Evolutionary conservation across 2,329 filamentous ascomycete genomes (phyloP), one percentile per base, ranked within the genome.

Genomic region (Albifimbria verrucaria): DNA sequence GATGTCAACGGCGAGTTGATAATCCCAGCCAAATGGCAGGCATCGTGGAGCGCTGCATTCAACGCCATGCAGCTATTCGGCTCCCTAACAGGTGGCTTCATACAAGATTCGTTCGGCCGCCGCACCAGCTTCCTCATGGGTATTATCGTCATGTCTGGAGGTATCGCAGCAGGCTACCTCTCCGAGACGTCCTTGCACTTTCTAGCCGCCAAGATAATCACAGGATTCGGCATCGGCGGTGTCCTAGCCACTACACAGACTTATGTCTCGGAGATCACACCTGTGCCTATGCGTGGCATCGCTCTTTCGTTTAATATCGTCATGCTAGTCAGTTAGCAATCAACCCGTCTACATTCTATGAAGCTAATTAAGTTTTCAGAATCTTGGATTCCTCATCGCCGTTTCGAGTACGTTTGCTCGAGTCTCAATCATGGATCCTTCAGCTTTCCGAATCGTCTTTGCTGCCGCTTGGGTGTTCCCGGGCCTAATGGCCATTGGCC

Each of bases 11-110:
- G 57, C 44, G 26, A 32, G 18, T 52, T 56, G n/a, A 57, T 59
- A 7, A 60, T 62, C 22, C 58, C 60, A 7, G 60, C 60, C 48
- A 54, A 56, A 44, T 62, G 60, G 60, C 59, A 62, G 28, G 58
- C 58, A 12, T 53, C 53, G 24, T 62, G 60, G 60, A 62, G 56
- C 49, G 59, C 59, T 15, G 52, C 50, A 42, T 59, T 57, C 49
- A 58, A 61, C 43, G 52, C 57, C 20, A 55, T 54, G 52, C 61
- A 53, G 49, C 53, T 60, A 48, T 26, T 62, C 7, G 60, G 60
- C n/a, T 56, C 56, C 4, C 41, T 57, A 9, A 22, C 42, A 9
- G 54, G 57, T 10, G 60, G 60, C 26, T 59, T 53, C 28, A 23
- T 56, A 12, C 55, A 58, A 18, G 60, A 62, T 39, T 51, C 50